Conservation (phyloP, 306 rosid genomes). For the Rubus idaeus region DNA sequence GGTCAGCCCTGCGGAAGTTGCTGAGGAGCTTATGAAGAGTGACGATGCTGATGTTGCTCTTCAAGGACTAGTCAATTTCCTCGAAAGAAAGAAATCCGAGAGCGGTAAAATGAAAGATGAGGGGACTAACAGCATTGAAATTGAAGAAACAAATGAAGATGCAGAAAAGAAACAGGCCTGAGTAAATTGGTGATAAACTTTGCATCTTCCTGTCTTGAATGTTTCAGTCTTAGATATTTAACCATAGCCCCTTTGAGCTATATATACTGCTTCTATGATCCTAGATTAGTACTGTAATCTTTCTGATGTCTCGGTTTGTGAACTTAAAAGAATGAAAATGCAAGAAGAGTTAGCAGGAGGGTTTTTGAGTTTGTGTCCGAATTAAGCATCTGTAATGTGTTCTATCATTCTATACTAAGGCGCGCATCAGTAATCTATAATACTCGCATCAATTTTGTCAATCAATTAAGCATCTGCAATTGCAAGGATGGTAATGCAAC, state of each 20-base stretch:
- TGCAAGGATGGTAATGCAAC: no score
- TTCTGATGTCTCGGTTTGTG: background rate
- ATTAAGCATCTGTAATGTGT: background rate
- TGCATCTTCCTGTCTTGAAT: background rate
- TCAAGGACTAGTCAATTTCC: slow-evolving; percentile 6
- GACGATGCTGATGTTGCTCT: slow-evolving; percentile 40
- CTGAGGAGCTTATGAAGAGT: slow-evolving; percentile 20
- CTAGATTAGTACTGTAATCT: background rate
- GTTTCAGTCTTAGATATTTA: background rate
- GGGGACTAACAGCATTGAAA: background rate
- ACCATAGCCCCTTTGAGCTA: no score
- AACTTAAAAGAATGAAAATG: background rate
- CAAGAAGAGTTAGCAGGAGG: background rate
- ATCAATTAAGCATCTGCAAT: no score
- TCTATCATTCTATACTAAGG: background rate
- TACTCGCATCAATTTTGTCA: background rate
- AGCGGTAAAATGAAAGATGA: background rate
- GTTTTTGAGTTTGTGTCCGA: background rate
- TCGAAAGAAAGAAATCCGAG: background rate
- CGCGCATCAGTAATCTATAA: background rate
- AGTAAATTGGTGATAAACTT: background rate
- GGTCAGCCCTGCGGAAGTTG: slow-evolving; percentile 10
- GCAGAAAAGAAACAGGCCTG: background rate
- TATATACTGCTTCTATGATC: background rate
- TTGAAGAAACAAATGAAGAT: background rate